Evolutionary conservation across 1,284 basidiomycete species (phyloP), one percentile per base, ranked within the genome.

Genomic region (Puccinia horiana): DNA sequence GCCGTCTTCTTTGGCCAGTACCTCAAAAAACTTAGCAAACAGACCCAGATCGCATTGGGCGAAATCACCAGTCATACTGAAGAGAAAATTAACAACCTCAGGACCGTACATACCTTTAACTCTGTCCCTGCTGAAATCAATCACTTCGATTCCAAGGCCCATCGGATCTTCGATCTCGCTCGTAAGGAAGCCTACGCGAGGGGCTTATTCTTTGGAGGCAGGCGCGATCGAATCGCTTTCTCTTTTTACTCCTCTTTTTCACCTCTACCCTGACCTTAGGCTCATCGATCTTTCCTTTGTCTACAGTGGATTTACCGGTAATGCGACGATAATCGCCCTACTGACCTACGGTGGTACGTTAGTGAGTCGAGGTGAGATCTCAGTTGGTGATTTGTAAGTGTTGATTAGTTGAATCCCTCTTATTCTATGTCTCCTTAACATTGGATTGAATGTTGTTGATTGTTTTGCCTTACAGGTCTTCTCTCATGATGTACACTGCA

Each of bases 1-100:
- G 96, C 95, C 67, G 96, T 98, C 23, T 94, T 95, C 86, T 99
- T 98, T 86, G 96, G 96, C 82, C 91, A 95, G 18, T 99, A 98
- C 87, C 88, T 99, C 73, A 95, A 96, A 86, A 92, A 92, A 84
- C 90, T 99, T 2, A 95, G 94, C 20, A 94, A 94, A 86, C 89
- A 92, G 85, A 97, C 96, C 5, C 96, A 99, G 87, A 94, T 96
- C 86, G 94, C 95, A 0, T 90, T 98, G 63, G 95, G 95, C 69
- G 93, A 95, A 80, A 95, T 97, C 94, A 94, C 94, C 35, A 82
- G 91, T 88, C 90, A 92, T 9, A 95, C 96, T 1, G 92, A 95
- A 83, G 97, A 99, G 85, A 92, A 95, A 8, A 90, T 99, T 14
- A 92, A 93, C n/a, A 94, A 94, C 0, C 91, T 98, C 84, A 91